Evolutionary conservation across 257 asterid species (phyloP).

Genomic region (Linderniella brevidens): DNA sequence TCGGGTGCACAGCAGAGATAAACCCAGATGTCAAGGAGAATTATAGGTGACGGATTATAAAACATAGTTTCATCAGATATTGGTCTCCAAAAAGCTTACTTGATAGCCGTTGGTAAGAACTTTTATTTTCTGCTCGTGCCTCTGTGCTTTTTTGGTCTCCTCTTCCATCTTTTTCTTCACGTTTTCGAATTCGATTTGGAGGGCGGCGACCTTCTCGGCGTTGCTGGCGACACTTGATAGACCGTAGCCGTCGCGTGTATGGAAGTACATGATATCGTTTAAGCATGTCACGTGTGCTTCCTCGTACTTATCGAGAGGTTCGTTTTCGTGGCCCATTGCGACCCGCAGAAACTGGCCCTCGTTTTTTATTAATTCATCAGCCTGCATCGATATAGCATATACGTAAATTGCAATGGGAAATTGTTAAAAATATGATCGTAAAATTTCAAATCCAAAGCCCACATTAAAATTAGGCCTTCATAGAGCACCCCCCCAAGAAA

Average conservation of each 20-base stretch:
- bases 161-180: conserved; percentile 85
- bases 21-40: too few species aligned
- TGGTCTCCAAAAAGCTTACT: conserved; percentile 22
- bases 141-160: conserved; percentile 75
- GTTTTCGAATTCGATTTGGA: conserved; percentile 71
- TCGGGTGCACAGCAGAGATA: too few species aligned
- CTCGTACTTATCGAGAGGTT: conserved; percentile 55
- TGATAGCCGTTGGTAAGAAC: conserved; percentile 88
- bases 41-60: too few species aligned
- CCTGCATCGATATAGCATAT: conserved; percentile 18
- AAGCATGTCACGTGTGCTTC: conserved; percentile 76
- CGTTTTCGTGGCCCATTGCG: conserved; percentile 83
- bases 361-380: conserved; percentile 47
- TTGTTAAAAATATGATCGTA: too few species aligned
- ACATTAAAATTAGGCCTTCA: too few species aligned
- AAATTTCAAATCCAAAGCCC: too few species aligned
- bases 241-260: conserved; percentile 66
- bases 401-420: too few species aligned
- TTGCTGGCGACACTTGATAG: conserved; percentile 85
- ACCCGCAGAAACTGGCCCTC: conserved; percentile 43
- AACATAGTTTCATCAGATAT: neutral
- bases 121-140: conserved; percentile 74
- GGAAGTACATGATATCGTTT: conserved; percentile 81
- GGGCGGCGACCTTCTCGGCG: conserved; percentile 62
- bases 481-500: too few species aligned